These are phyloP conservation scores for Fusarium poae DNA, from an alignment of 2,329 filamentous ascomycete species.

Conservation along the genomic window DNA sequence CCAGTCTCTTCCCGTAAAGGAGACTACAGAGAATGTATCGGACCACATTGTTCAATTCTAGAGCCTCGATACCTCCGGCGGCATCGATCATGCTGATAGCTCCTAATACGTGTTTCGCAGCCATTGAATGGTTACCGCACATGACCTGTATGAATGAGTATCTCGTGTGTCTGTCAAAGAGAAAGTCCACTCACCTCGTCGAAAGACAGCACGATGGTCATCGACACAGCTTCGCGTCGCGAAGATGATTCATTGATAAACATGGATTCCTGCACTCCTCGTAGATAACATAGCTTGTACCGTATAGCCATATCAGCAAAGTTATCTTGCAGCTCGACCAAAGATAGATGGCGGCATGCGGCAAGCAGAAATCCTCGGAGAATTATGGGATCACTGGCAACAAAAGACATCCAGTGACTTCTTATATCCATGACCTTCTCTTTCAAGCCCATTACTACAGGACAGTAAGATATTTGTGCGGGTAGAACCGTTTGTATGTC, in stretches of 20 bases:
- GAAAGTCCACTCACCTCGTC: slow-evolving; percentile 3
- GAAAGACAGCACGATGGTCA: slow-evolving; percentile 8
- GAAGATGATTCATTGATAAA: not conserved
- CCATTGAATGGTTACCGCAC: slow-evolving; percentile 12
- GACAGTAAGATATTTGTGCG: not conserved
- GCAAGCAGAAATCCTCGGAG: slow-evolving; percentile 3
- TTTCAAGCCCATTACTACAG: not conserved
- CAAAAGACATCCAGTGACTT: slow-evolving; percentile 18
- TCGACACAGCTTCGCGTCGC: slow-evolving; percentile 5
- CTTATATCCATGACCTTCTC: slow-evolving; percentile 1
- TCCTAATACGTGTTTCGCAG: slow-evolving; percentile 19
- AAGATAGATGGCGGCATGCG: slow-evolving; percentile 7
- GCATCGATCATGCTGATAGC: slow-evolving; percentile 15
- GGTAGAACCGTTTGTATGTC: slow-evolving; percentile 16
- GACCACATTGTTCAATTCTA: slow-evolving; percentile 9
- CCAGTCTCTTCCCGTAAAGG: slow-evolving; percentile 16
- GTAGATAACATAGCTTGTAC: slow-evolving; percentile 12
- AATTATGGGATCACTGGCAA: slow-evolving; percentile 2
- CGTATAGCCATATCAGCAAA: not conserved
- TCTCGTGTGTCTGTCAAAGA: rapidly evolving
- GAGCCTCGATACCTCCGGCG: not conserved
- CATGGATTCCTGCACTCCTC: not conserved
- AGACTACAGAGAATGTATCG: slow-evolving; percentile 12
- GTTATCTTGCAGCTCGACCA: not conserved
- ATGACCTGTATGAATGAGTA: slow-evolving; percentile 1